Evolutionary conservation across 31 red algal genomes (phyloP), one percentile per base, ranked within the genome.

Genomic region (Endocladia muricata): DNA sequence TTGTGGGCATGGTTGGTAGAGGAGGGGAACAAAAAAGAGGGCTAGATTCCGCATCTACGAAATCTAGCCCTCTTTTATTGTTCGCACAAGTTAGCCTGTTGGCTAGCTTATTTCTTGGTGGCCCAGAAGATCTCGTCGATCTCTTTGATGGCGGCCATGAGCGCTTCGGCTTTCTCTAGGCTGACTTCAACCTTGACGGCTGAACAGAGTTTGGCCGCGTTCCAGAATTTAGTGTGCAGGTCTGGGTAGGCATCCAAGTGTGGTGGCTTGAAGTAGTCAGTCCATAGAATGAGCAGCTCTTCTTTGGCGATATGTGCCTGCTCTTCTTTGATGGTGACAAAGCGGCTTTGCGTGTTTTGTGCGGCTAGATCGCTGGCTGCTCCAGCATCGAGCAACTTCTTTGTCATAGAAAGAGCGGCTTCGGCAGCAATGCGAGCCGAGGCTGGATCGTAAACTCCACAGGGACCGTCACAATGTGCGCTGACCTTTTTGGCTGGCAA

Each of bases 201-300:
- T 52, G 47, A 52, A n/a, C 47, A 52, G 47, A 52, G 47, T n/a
- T 52, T 52, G 47, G 47, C 47, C n/a, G 47, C 47, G 47, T 52
- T 52, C 47, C 47, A 52, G 47, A 52, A 52, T 13, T 13, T 52
- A n/a, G 47, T 52, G 47, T 52, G 47, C 11, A 52, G 47, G 47
- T 52, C 47, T 15, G 47, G 47, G 47, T 52, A 52, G 47, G 47
- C 47, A 11, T 52, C 47, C 13, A 52, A n/a, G n/a, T 52, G 47
- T 15, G 47, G 47, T 52, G 47, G 47, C 47, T 52, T 52, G 47
- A 52, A 52, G 47, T 52, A 52, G 47, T 52, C 47, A n/a, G 47
- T 52, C 47, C 47, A 52, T 13, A 52, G 47, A 52, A 52, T n/a
- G 47, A 52, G 47, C 47, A 52, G 47, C n/a, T 52, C 47, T 52